A percentile compares a stretch with the other conserved stretches of the same genome.
Conservation (phyloP, 108 stramenopile genomes). For the Skeletonema menzelii region DNA sequence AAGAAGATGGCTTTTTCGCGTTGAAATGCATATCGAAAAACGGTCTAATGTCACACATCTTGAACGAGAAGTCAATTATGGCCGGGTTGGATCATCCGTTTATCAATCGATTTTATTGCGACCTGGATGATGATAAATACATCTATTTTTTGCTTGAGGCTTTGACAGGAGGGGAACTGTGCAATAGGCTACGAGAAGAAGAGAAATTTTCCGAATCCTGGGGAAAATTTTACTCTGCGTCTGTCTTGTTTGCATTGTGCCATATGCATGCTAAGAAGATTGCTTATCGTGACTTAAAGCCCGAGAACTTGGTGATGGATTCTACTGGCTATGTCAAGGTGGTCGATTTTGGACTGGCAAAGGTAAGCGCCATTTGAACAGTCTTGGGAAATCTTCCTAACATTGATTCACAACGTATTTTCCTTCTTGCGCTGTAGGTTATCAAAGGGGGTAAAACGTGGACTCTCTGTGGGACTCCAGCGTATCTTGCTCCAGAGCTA, state of each 20-base stretch:
- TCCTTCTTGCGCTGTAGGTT: slow-evolving; percentile 8
- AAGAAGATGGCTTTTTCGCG: slow-evolving; percentile 47
- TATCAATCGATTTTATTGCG: slow-evolving; percentile 49
- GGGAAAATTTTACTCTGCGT: slow-evolving; percentile 54
- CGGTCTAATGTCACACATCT: slow-evolving; percentile 50
- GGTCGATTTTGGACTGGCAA: slow-evolving; percentile 79
- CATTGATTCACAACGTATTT: background rate
- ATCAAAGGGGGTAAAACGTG: slow-evolving; percentile 56
- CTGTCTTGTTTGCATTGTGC: slow-evolving; percentile 62
- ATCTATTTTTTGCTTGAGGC: slow-evolving; percentile 67
- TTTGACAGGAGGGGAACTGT: slow-evolving; percentile 68
- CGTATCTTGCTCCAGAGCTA: slow-evolving; percentile 74
- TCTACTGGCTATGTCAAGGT: slow-evolving; percentile 63
- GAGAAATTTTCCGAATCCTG: slow-evolving; percentile 52
- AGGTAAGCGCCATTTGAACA: slow-evolving; percentile 19
- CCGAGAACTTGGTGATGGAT: slow-evolving; percentile 74
- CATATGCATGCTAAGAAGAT: slow-evolving; percentile 69
- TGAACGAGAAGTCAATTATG: slow-evolving; percentile 54
- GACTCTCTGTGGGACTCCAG: slow-evolving; percentile 74
- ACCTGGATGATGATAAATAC: slow-evolving; percentile 54
- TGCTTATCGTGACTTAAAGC: slow-evolving; percentile 72
- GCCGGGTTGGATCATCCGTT: slow-evolving; percentile 53
- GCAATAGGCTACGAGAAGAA: slow-evolving; percentile 46
- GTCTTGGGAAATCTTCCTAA: background rate
- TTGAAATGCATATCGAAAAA: slow-evolving; percentile 57